phyloP scores from a whole-genome alignment of 2,329 filamentous ascomycete species.

The Aspergillus brasiliensis region DNA sequence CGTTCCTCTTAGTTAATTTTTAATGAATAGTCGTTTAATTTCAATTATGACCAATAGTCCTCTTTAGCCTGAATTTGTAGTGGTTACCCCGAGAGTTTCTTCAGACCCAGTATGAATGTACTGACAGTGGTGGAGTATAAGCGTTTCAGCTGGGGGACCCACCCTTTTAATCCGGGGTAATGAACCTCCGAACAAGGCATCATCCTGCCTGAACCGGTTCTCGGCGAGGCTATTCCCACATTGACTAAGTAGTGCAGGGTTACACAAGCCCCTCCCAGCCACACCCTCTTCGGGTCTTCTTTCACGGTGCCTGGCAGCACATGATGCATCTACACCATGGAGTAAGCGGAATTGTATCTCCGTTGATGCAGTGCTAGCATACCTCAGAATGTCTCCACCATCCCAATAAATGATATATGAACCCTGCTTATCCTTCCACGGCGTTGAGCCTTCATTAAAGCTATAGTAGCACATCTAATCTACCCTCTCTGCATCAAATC shows the following conservation, averaged over 20 bases:
- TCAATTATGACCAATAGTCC: too few relatives aligned
- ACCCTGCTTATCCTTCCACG: neutral
- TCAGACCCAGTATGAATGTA: too few relatives aligned
- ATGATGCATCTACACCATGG: neutral
- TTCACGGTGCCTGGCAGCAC: neutral
- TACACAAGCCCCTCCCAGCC: conserved; percentile 4
- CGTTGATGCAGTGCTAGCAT: neutral
- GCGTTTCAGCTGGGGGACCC: neutral
- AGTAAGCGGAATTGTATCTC: neutral
- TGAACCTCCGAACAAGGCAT: neutral
- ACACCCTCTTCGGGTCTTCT: neutral
- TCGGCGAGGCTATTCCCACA: conserved; percentile 1
- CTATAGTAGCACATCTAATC: neutral
- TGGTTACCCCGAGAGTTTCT: too few relatives aligned
- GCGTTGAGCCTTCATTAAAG: neutral
- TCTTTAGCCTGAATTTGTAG: too few relatives aligned
- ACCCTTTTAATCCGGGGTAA: neutral
- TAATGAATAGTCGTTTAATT: neutral
- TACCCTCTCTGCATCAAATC: too few relatives aligned
- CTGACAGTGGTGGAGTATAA: too few relatives aligned
- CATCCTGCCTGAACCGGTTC: neutral
- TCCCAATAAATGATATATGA: neutral
- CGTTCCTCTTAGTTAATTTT: neutral
- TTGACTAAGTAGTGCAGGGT: neutral
- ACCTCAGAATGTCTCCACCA: neutral